These are phyloP conservation scores for Chiua sp. DNA, from an alignment of 1,284 basidiomycete genomes.

Conservation along the genomic window DNA sequence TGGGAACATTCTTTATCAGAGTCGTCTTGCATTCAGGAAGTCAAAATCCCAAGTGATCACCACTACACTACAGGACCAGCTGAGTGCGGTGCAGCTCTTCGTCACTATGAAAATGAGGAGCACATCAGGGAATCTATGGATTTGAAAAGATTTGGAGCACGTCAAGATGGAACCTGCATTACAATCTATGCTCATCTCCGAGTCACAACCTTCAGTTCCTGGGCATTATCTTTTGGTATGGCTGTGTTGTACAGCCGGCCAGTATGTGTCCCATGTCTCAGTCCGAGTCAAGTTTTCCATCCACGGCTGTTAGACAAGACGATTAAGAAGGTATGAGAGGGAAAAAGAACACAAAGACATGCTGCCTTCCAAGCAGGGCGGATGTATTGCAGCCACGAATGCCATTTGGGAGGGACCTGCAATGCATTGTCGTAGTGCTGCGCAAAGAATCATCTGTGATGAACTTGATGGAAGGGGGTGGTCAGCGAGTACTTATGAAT, in stretches of 20 bases:
- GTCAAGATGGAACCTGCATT: not conserved
- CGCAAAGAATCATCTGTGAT: conserved; percentile 91
- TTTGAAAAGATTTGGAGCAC: no score
- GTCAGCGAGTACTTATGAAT: conserved; percentile 1
- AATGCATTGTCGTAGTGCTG: conserved; percentile 91
- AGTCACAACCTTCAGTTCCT: no score
- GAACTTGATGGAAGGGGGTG: conserved; percentile 54
- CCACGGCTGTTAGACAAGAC: conserved; percentile 54
- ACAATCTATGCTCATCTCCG: conserved; percentile 42
- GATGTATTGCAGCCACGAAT: conserved; percentile 93
- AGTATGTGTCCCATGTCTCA: conserved; percentile 92
- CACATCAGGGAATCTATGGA: not conserved
- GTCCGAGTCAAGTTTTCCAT: conserved; percentile 91
- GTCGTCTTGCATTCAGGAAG: not conserved
- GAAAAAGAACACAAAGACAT: conserved; percentile 37
- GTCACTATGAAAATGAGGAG: not conserved
- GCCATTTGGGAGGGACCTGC: conserved; percentile 94
- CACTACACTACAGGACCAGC: conserved; percentile 34
- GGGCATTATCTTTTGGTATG: no score
- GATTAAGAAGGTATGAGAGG: not conserved
- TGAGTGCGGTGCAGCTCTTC: not conserved
- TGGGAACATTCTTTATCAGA: conserved; percentile 22
- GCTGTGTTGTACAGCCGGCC: no score
- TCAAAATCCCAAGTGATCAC: conserved; percentile 38
- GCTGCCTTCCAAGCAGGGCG: conserved; percentile 86